A percentile compares a stretch with the other conserved stretches of the same genome.
Conservation (phyloP, 2,329 filamentous ascomycete genomes). For the Aspergillus nomiae region DNA sequence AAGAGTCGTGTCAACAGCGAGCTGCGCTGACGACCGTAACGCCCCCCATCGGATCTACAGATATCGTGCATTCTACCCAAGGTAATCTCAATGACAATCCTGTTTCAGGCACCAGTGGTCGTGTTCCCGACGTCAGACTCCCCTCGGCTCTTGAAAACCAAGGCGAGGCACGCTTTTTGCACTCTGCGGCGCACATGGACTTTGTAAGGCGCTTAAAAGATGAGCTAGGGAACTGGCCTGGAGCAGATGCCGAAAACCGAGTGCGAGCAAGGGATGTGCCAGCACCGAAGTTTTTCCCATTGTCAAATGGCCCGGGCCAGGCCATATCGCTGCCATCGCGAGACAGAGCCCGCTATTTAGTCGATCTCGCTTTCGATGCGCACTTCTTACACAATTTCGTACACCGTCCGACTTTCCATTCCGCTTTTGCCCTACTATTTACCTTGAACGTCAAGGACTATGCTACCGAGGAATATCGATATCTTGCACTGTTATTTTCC, state of each 20-base stretch:
- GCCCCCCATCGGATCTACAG: not conserved
- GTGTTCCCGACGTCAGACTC: not conserved
- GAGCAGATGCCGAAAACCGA: constrained; percentile 1
- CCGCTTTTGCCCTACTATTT: constrained; percentile 10
- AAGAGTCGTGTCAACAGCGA: not conserved
- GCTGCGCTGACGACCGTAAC: too few relatives aligned
- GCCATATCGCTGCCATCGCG: not conserved
- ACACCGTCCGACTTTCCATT: constrained; percentile 12
- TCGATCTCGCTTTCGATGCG: constrained; percentile 11
- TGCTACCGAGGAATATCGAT: constrained; percentile 2
- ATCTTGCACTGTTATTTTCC: constrained; percentile 11
- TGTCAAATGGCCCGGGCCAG: not conserved
- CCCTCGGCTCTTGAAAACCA: not conserved
- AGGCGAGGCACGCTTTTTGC: not conserved
- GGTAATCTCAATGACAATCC: not conserved
- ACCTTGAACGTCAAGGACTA: constrained; percentile 11
- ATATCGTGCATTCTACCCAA: not conserved
- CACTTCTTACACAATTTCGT: constrained; percentile 12
- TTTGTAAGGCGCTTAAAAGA: not conserved
- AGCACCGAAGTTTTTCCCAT: not conserved
- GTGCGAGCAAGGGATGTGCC: not conserved
- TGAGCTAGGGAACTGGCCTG: not conserved
- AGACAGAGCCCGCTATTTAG: not conserved
- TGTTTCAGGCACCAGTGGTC: not conserved
- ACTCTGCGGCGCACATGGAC: not conserved